A percentile compares a stretch with the other conserved stretches of the same genome.
These are phyloP conservation scores for Brasenia schreberi DNA, from an alignment of 164 flowering plant genomes.

Conservation along the genomic window DNA sequence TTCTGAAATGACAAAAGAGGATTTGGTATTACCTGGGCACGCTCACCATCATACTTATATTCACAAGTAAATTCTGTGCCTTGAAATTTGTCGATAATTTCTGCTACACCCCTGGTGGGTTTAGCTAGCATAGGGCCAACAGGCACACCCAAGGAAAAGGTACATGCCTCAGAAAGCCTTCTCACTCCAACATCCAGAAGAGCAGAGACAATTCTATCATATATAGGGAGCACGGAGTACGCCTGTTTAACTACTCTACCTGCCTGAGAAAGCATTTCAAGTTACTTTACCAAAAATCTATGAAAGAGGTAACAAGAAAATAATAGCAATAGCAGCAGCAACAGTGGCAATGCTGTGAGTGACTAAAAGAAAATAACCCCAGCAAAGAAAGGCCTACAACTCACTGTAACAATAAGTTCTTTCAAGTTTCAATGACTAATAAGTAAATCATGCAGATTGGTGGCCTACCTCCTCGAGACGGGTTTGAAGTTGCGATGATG, in stretches of 20 bases:
- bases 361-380: no score
- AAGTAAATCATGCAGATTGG: no score
- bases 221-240: slow-evolving; percentile 82
- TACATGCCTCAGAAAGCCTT: slow-evolving; percentile 63
- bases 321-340: not conserved
- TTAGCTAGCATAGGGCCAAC: slow-evolving; percentile 98
- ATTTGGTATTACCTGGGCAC: slow-evolving; percentile 69
- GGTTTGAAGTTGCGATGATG: slow-evolving; percentile 47
- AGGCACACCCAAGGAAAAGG: slow-evolving; percentile 81
- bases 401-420: not conserved
- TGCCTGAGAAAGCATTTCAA: slow-evolving; percentile 40
- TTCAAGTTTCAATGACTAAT: no score
- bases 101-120: slow-evolving; percentile 88
- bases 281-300: not conserved
- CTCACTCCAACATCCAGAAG: slow-evolving; percentile 72
- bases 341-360: not conserved
- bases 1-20: not conserved
- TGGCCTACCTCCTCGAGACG: slow-evolving; percentile 74
- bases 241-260: slow-evolving; percentile 81
- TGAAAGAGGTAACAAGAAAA: not conserved
- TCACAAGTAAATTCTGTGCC: slow-evolving; percentile 85
- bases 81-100: slow-evolving; percentile 86
- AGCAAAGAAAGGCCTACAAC: not conserved
- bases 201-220: slow-evolving; percentile 70
- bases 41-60: slow-evolving; percentile 99